Percentiles rank a stretch among this genome's conserved stretches.
These are phyloP conservation scores for Dentipellis fragilis DNA, from an alignment of 768 basidiomycete species.

Conservation along the genomic window DNA sequence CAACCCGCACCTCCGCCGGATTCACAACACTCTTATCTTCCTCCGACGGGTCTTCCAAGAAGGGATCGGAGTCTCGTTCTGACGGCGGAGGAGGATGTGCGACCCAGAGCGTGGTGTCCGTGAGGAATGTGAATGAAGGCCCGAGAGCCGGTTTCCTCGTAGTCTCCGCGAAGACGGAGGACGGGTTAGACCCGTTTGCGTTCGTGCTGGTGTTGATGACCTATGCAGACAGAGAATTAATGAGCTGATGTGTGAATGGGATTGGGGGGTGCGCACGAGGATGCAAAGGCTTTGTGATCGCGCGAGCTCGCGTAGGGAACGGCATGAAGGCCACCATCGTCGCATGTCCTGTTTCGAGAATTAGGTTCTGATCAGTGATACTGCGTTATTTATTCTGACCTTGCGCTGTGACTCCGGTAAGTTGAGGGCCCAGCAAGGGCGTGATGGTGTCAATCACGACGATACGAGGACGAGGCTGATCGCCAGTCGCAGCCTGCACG, in stretches of 20 bases:
- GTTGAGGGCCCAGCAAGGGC: conserved; percentile 47
- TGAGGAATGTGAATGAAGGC: conserved; percentile 62
- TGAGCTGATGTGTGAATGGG: background rate
- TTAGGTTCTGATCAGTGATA: background rate
- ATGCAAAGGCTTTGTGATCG: conserved; percentile 35
- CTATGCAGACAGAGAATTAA: conserved; percentile 23
- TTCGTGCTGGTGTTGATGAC: conserved; percentile 49
- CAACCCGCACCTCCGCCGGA: conserved; percentile 13
- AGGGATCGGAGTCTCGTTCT: background rate
- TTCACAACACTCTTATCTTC: conserved; percentile 2
- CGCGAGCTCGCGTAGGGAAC: conserved; percentile 42
- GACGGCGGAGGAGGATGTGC: conserved; percentile 14
- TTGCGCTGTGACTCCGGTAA: conserved; percentile 59
- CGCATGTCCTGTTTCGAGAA: conserved; percentile 41
- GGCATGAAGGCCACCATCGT: conserved; percentile 66
- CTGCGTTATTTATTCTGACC: conserved; percentile 20
- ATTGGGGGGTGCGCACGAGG: conserved; percentile 34
- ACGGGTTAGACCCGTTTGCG: conserved; percentile 21
- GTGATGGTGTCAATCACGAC: conserved; percentile 62
- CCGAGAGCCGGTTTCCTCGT: conserved; percentile 64
- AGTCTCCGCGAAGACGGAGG: conserved; percentile 24
- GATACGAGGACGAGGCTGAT: conserved; percentile 20
- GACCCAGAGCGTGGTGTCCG: conserved; percentile 71
- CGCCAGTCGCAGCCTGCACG: background rate
- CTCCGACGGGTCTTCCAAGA: too few relatives aligned